Evolutionary conservation across 768 basidiomycete genomes (phyloP).

Genomic region (Kwoniella botswanensis): DNA sequence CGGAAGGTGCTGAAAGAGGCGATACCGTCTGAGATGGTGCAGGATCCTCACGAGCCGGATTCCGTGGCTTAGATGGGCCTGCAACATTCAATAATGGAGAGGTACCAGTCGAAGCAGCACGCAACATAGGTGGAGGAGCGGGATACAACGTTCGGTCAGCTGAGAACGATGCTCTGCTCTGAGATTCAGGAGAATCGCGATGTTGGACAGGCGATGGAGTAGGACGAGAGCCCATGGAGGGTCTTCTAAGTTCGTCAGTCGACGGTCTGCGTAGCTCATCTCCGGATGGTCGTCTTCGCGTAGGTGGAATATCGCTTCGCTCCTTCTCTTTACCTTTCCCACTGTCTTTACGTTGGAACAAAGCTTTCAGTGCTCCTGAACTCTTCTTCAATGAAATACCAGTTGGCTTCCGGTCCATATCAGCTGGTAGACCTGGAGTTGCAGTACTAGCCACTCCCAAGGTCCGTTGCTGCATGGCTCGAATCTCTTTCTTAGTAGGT

Average conservation of each 20-base stretch:
- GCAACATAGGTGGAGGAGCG: slow-evolving; percentile 31
- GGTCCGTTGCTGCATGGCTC: slow-evolving; percentile 34
- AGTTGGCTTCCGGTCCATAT: slow-evolving; percentile 38
- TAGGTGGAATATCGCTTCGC: slow-evolving; percentile 26
- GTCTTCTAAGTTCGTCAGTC: slow-evolving; percentile 3
- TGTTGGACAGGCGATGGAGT: slow-evolving; percentile 12
- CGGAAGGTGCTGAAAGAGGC: slow-evolving; percentile 6
- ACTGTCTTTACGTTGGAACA: slow-evolving; percentile 48
- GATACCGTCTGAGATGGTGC: slow-evolving; percentile 17
- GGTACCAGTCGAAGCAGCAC: slow-evolving; percentile 23
- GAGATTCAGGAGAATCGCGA: slow-evolving; percentile 1
- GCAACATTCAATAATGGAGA: slow-evolving; percentile 10
- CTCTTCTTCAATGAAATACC: slow-evolving; percentile 52
- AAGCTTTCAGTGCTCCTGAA: slow-evolving; percentile 51
- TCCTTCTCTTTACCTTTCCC: slow-evolving; percentile 52
- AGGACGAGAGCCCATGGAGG: slow-evolving; percentile 15
- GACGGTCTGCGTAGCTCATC: slow-evolving; percentile 15
- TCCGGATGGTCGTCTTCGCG: slow-evolving; percentile 12
- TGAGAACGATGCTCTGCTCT: slow-evolving; percentile 24
- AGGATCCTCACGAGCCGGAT: slow-evolving; percentile 24
- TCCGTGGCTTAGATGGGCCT: slow-evolving; percentile 5
- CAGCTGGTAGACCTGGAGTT: neutral
- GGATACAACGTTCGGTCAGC: slow-evolving; percentile 39
- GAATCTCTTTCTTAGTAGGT: slow-evolving; percentile 34
- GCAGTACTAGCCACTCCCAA: slow-evolving; percentile 34